A percentile compares a stretch with the other conserved stretches of the same genome.
These are phyloP conservation scores for Acrasis kona DNA, from an alignment of 78 protist species.

Conservation along the genomic window DNA sequence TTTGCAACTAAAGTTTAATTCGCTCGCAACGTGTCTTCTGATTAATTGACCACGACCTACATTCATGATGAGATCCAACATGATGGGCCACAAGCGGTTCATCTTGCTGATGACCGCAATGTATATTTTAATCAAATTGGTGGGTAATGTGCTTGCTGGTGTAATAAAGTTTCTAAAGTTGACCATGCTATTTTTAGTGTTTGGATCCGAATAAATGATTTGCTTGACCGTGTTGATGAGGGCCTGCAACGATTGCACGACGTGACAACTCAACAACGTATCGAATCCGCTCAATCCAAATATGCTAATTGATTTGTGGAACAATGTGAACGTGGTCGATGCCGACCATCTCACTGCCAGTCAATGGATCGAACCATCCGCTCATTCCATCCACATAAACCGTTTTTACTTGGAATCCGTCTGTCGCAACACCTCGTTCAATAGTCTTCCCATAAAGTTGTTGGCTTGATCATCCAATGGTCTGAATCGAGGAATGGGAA, in stretches of 20 bases:
- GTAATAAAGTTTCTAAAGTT: neutral
- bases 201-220: neutral
- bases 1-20: conserved; percentile 53
- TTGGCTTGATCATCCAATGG: neutral
- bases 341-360: conserved; percentile 58
- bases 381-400: conserved; percentile 36
- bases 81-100: neutral
- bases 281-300: conserved; percentile 76
- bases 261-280: conserved; percentile 53
- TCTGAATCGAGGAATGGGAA: conserved; percentile 75
- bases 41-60: conserved; percentile 75
- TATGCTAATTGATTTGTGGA: conserved; percentile 47
- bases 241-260: conserved; percentile 56
- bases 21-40: conserved; percentile 54
- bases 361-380: conserved; percentile 49
- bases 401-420: conserved; percentile 52
- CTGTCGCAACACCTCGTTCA: conserved; percentile 56
- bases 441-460: conserved; percentile 82
- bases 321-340: conserved; percentile 25
- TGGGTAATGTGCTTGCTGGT: neutral
- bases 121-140: neutral
- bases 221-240: neutral
- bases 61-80: neutral
- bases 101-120: neutral
- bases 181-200: neutral